phyloP scores from a whole-genome alignment of 1,139 yeast species.

The Yamadazyma sp. region DNA sequence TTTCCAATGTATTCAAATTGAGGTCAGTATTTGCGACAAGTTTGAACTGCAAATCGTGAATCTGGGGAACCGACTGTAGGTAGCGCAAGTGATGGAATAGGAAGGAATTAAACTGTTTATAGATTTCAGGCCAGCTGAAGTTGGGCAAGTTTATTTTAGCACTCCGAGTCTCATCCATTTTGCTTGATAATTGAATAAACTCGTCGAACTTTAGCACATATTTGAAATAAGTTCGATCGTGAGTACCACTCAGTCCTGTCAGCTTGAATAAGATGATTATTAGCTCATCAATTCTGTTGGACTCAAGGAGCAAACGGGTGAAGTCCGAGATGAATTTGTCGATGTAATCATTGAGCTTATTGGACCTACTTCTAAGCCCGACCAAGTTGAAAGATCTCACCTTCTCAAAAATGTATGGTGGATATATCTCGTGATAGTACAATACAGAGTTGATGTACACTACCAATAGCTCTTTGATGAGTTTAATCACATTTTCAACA shows the following conservation, averaged over 20 bases:
- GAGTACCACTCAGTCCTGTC: neutral
- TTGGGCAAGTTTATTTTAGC: constrained; percentile 19
- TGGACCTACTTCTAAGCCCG: constrained; percentile 43
- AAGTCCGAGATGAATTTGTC: constrained; percentile 28
- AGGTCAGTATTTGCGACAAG: constrained; percentile 9
- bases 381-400: constrained; percentile 39
- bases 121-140: constrained; percentile 34
- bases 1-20: constrained; percentile 7
- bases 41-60: constrained; percentile 10
- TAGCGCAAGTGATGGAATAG: constrained; percentile 34
- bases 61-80: constrained; percentile 12
- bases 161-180: constrained; percentile 3
- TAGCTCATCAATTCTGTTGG: constrained; percentile 23
- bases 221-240: constrained; percentile 18
- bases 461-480: constrained; percentile 39
- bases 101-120: constrained; percentile 30
- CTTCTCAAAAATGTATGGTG: constrained; percentile 37
- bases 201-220: constrained; percentile 33
- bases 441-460: constrained; percentile 49
- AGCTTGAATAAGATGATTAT: constrained; percentile 25
- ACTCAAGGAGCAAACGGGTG: constrained; percentile 15
- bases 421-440: constrained; percentile 46
- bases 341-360: constrained; percentile 39
- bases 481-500: constrained; percentile 27
- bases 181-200: constrained; percentile 14